A percentile compares a stretch with the other conserved stretches of the same genome.
Evolutionary conservation across 768 basidiomycete species (phyloP).

Genomic region (Tubosaeta sp.): DNA sequence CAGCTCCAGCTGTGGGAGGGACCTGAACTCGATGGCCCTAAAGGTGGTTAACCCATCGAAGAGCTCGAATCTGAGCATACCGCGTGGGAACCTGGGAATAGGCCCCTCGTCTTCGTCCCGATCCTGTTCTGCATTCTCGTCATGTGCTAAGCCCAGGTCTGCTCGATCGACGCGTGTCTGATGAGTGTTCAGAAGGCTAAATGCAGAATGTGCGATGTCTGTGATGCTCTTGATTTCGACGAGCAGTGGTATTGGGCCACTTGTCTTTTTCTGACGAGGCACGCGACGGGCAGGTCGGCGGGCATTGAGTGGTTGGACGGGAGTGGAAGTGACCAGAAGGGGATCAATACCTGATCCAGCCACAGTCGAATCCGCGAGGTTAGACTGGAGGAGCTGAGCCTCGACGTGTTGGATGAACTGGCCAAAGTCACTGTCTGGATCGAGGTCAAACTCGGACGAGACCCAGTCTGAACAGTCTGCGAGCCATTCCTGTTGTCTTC

Average conservation of each 20-base stretch:
- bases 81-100: conserved; percentile 76
- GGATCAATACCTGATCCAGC: conserved; percentile 59
- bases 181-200: conserved; percentile 63
- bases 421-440: conserved; percentile 45
- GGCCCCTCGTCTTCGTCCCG: conserved; percentile 59
- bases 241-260: conserved; percentile 48
- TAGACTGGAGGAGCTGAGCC: conserved; percentile 66
- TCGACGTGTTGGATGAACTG: conserved; percentile 55
- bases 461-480: conserved; percentile 69
- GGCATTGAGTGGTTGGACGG: background rate
- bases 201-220: conserved; percentile 83
- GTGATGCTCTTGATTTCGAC: conserved; percentile 76
- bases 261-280: conserved; percentile 18
- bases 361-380: conserved; percentile 67
- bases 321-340: conserved; percentile 12
- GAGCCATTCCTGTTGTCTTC: conserved; percentile 62
- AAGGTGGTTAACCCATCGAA: conserved; percentile 72
- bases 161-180: conserved; percentile 59
- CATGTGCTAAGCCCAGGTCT: conserved; percentile 39
- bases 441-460: conserved; percentile 40
- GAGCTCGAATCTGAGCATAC: conserved; percentile 72
- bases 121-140: conserved; percentile 34
- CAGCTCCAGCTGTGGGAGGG: conserved; percentile 60
- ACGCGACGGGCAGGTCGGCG: conserved; percentile 4
- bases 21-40: conserved; percentile 72